phyloP scores from a whole-genome alignment of 1,284 basidiomycete species.

The Rhodotorula sp. region DNA sequence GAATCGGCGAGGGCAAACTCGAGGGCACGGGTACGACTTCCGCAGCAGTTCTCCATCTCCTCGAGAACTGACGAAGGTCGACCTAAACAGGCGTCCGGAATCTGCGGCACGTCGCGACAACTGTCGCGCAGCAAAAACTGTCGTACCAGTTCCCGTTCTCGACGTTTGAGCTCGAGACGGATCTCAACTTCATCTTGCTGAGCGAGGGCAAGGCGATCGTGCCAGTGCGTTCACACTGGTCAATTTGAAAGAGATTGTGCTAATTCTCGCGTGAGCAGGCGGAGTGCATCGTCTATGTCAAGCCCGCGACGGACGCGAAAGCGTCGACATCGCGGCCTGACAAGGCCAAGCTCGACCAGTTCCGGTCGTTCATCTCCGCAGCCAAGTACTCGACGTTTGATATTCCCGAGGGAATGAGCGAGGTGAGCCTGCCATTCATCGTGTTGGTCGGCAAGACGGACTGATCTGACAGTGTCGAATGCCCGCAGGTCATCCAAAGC shows the following conservation, averaged over 20 bases:
- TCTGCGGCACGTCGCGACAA: conserved; percentile 65
- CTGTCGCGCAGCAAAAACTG: conserved; percentile 67
- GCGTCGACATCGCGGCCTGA: neutral
- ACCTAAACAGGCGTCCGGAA: conserved; percentile 62
- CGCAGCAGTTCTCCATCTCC: too few relatives aligned
- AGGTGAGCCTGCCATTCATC: conserved; percentile 17
- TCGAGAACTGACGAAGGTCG: neutral
- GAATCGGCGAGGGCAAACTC: conserved; percentile 42
- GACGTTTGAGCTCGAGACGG: conserved; percentile 69
- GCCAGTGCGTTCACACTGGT: conserved; percentile 44
- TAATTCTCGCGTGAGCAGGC: conserved; percentile 13
- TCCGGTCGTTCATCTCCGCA: conserved; percentile 35
- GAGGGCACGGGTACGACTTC: conserved; percentile 36
- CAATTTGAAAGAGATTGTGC: conserved; percentile 7
- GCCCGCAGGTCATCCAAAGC: conserved; percentile 69
- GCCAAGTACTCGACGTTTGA: conserved; percentile 24
- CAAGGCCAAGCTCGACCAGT: conserved; percentile 28
- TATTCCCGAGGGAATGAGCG: conserved; percentile 39
- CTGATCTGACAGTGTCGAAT: too few relatives aligned
- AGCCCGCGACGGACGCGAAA: conserved; percentile 8
- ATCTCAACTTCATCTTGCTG: conserved; percentile 65
- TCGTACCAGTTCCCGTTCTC: conserved; percentile 78
- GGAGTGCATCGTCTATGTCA: conserved; percentile 44
- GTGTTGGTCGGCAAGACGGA: conserved; percentile 48
- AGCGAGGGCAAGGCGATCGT: conserved; percentile 60